phyloP scores from a whole-genome alignment of 345 rosid genomes.

The Syzygium oleosum region DNA sequence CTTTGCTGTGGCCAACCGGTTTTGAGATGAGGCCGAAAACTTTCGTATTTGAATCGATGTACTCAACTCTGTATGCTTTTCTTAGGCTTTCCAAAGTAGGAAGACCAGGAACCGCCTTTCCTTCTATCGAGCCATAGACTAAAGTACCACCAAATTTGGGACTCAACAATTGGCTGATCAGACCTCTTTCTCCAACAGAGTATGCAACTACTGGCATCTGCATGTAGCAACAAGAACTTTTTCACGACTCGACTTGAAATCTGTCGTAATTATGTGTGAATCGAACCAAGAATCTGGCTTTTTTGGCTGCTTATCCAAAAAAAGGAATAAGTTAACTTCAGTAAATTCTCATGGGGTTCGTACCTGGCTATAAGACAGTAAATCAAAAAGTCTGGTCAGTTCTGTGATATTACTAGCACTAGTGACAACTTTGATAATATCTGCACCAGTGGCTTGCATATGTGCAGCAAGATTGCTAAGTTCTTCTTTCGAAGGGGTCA shows the following conservation, averaged over 20 bases:
- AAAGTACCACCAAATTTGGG: slow-evolving; percentile 41
- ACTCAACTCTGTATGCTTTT: slow-evolving; percentile 23
- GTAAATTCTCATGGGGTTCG: neutral
- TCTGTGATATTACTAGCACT: slow-evolving; percentile 40
- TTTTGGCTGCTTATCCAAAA: neutral
- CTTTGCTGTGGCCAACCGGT: slow-evolving; percentile 61
- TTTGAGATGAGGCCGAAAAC: slow-evolving; percentile 54
- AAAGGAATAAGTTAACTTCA: neutral
- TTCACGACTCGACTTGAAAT: neutral
- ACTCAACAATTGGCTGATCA: slow-evolving; percentile 46
- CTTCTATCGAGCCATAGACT: slow-evolving; percentile 44
- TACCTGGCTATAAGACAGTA: slow-evolving; percentile 34
- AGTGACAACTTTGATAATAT: slow-evolving; percentile 30
- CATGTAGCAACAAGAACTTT: neutral
- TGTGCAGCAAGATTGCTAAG: slow-evolving; percentile 23
- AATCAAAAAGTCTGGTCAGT: slow-evolving; percentile 25
- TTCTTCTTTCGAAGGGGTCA: slow-evolving; percentile 30
- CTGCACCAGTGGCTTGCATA: slow-evolving; percentile 38
- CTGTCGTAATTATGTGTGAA: neutral
- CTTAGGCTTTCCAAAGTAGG: slow-evolving; percentile 33
- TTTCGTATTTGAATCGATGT: slow-evolving; percentile 27
- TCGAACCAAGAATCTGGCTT: neutral
- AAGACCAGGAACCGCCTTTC: slow-evolving; percentile 29
- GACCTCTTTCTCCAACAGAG: slow-evolving; percentile 50
- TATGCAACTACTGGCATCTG: slow-evolving; percentile 42